Base-by-base conservation (phyloP, 1,284 basidiomycete species). In the Pseudozyma flocculosa region DNA sequence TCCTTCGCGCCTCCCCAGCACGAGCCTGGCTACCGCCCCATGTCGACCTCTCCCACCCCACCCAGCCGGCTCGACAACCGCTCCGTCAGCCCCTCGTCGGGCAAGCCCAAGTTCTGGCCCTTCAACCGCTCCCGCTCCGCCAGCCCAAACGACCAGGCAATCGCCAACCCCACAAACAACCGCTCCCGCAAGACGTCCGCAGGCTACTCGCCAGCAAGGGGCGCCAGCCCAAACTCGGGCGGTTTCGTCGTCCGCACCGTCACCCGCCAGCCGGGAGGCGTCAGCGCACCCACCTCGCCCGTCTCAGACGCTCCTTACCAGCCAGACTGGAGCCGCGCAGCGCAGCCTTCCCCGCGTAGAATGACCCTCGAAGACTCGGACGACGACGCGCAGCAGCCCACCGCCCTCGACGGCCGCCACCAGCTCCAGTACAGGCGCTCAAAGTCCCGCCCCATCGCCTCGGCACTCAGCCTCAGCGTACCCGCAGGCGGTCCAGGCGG, bases 401-500 rank as follows among this genome's bases (percentile, higher is more conserved):
- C 14, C 30, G 26, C 30, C 22, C 34, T 8, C 36, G 17, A 13
- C 8, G 29, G 37, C 0, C 52, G 50, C 22, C 54, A 49, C 9
- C 48, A 56, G 21, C 47, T 67, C 0, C 48, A 56, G 22, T 63
- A 72, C 39, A 48, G 61, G 30, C 51, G 60, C 9, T 54, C 53
- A 30, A 61, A 58, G 50, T 60, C 55, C 22, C 54, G 54, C 39
- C 68, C 68, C 4, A 34, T 71, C 29, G 52, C 50, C 7, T 42
- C 56, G 1, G 54, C 45, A 11, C 45, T 48, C 7, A 58, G 50
- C 45, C 54, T 73, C 11, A 59, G 69, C 17, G 71, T 73, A 3
- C 71, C 71, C 3, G 52, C 67, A n/a, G 71, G 71, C 19, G 71
- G 71, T 17, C 69, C 69, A 2, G 71, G 71, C 1, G 71, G 71